Conservation (phyloP, 306 rosid genomes). For the Medicago lupulina region DNA sequence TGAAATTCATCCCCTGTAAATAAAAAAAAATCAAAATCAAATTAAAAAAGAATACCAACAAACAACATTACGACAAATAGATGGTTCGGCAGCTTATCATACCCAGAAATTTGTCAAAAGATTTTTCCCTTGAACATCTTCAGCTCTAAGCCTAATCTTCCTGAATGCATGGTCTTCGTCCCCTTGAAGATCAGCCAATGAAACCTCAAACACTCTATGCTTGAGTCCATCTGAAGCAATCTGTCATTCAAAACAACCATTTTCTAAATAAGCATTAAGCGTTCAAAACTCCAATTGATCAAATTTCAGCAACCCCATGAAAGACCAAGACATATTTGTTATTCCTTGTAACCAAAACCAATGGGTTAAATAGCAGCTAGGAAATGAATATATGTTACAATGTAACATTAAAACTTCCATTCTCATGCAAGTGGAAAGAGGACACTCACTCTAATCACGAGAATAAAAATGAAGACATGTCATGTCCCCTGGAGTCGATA, state of each 20-base stretch:
- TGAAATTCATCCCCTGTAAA: constrained; percentile 82
- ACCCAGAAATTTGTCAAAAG: constrained; percentile 96
- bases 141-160: constrained; percentile 94
- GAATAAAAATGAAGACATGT: too few species aligned
- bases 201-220: constrained; percentile 90
- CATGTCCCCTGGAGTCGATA: too few species aligned
- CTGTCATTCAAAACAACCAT: constrained; percentile 48
- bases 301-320: not conserved
- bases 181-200: constrained; percentile 92
- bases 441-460: too few species aligned
- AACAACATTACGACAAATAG: not conserved
- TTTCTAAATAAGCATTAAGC: not conserved
- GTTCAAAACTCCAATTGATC: not conserved
- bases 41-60: not conserved
- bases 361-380: too few species aligned
- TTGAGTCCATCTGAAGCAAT: constrained; percentile 98
- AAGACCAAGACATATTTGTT: not conserved
- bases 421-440: too few species aligned
- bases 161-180: constrained; percentile 97
- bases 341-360: not conserved
- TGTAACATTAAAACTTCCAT: too few species aligned
- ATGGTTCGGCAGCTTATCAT: constrained; percentile 9
- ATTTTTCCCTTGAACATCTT: constrained; percentile 90
- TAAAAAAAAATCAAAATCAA: too few species aligned
- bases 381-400: too few species aligned